These are phyloP conservation scores for Monosporascus sp. DNA, from an alignment of 2,329 filamentous ascomycete genomes.

Conservation along the genomic window DNA sequence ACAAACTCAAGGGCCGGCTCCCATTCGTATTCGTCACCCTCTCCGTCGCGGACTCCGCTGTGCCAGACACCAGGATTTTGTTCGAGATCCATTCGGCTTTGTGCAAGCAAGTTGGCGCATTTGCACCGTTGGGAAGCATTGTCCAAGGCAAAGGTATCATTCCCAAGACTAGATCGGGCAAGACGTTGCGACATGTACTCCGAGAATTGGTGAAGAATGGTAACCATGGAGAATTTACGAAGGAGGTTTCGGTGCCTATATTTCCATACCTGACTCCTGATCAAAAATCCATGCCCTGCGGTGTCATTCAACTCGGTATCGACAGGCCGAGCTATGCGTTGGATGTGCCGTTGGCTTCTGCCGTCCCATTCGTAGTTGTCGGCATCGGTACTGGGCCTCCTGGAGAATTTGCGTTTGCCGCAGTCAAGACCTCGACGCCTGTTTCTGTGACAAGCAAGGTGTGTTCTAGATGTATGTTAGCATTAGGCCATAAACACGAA, in stretches of 20 bases:
- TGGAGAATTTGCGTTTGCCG: slow-evolving; percentile 63
- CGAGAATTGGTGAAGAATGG: slow-evolving; percentile 84
- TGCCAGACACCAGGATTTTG: slow-evolving; percentile 40
- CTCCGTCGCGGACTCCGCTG: slow-evolving; percentile 43
- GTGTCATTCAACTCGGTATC: too few relatives aligned
- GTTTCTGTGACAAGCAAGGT: slow-evolving; percentile 78
- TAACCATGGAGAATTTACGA: slow-evolving; percentile 66
- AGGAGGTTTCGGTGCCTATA: slow-evolving; percentile 69
- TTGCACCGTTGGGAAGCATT: slow-evolving; percentile 80
- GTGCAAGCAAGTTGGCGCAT: slow-evolving; percentile 77
- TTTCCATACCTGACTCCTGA: too few relatives aligned
- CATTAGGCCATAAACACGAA: neutral
- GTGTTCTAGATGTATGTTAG: slow-evolving; percentile 51
- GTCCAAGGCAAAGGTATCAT: slow-evolving; percentile 87
- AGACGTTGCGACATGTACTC: slow-evolving; percentile 79
- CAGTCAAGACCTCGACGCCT: slow-evolving; percentile 75
- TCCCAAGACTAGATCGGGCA: slow-evolving; percentile 84
- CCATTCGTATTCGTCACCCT: slow-evolving; percentile 81
- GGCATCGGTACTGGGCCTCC: slow-evolving; percentile 64
- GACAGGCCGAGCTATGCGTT: too few relatives aligned
- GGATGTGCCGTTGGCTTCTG: too few relatives aligned
- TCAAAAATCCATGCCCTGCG: too few relatives aligned
- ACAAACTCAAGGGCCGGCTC: slow-evolving; percentile 80
- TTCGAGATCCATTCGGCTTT: slow-evolving; percentile 69
- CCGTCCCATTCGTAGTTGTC: neutral